Evolutionary conservation across 805 yeast species (phyloP), one percentile per base, ranked within the genome.

Genomic region (Candida taoyuanica): DNA sequence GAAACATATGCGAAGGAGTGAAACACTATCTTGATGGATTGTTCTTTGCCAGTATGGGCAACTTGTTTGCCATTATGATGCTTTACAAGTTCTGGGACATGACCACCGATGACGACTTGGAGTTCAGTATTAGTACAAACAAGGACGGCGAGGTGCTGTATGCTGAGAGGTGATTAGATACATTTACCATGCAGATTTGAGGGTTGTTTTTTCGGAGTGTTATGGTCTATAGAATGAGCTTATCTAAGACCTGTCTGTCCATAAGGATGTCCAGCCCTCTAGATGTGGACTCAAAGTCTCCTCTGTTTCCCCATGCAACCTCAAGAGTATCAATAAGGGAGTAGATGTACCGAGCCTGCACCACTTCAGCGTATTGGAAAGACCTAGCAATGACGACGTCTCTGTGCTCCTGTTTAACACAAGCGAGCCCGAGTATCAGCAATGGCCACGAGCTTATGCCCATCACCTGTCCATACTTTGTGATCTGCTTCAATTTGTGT

Each of bases 11-110:
- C 62, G 63, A 65, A 25, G 71, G 78, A 16, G 75, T 83, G 33
- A 76, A 81, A 27, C 98, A 93, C 62, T 93, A 91, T 58, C 70
- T 87, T 17, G 98, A 91, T 56, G 98, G 98, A 1, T 61, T 87
- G 21, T 82, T 91, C 55, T 86, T 89, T 54, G 93, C 87, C 23
- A 74, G 93, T 18, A 53, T 87, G 25, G 76, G 95, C 56, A 86
- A 86, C 56, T 57, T 87, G 34, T 83, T 87, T 53, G 73, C 95
- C 4, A 65, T 84, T 39, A 88, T 93, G 95, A 91, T 93, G 98
- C 70, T 91, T 36, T 91, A 88, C 68, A 89, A 93, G 63, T 86
- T 79, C 50, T 91, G 98, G 96, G 97, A 89, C 55, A 87, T 89
- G 74, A 81, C 91, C 36, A 93, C 98, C 11, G 78, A 81, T 40